Base-by-base conservation (phyloP, 257 asterid genomes). In the Lantana camara region DNA sequence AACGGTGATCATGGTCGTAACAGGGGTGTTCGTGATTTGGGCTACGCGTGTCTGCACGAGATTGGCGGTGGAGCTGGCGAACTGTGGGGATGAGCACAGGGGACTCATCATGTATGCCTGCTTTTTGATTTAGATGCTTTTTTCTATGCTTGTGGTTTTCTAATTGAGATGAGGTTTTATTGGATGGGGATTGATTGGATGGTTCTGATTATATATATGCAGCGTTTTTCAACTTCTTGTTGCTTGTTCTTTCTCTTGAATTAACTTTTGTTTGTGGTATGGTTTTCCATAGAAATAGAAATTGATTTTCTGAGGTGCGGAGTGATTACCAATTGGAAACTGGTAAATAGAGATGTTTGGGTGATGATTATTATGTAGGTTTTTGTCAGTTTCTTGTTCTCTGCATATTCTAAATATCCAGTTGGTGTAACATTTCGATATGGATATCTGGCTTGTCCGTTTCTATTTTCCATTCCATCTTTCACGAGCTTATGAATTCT, bases 21-120 rank as follows among this genome's bases (percentile, higher is more conserved):
- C 86, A 0, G 92, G 87, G 42, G 64, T 80, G 27, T 82, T 82
- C 37, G 90, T 86, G 69, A 54, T 89, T 9, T 89, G 95, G 96
- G 81, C 95, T 13, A 83, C 95, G 4, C 78, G 95, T 12, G 95
- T 84, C 60, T 89, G 95, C 79, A 75, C 95, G 2, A 68, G 92
- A 67, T 76, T 89, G 75, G 76, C 82, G 45, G 96, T 86, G 44
- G 92, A 89, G 83, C 80, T 89, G 50, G 90, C 96, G 11, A 82
- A 82, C 20, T 86, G 82, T 30, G 95, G 97, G 60, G 91, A 89
- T 21, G 93, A 89, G 64, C 95, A 86, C 53, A 69, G 94, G 3
- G 95, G 94, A 7, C 80, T 90, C 76, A 87, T 90, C 68, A 76
- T 87, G 41, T 89, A 89, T 45, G 90, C 95, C 0, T 86, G 95